Evolutionary conservation across 2,329 filamentous ascomycete genomes (phyloP).

Genomic region (Colletotrichum orchidophilum): DNA sequence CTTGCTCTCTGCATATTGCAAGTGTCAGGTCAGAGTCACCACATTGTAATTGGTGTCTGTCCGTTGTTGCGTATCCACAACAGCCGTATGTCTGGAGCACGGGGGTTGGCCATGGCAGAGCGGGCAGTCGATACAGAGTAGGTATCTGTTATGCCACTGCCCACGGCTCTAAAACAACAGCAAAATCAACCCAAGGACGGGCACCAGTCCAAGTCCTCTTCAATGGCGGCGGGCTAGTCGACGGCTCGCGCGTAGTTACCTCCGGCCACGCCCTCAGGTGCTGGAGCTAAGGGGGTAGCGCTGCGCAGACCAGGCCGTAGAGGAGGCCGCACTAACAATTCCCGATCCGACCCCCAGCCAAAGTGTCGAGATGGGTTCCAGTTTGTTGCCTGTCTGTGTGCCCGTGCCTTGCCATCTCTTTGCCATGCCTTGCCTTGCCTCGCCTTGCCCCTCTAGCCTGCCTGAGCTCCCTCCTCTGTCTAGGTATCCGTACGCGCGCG

Average conservation of each 20-base stretch:
- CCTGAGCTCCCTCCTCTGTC: not conserved
- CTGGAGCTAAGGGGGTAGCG: not conserved
- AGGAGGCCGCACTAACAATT: constrained; percentile 13
- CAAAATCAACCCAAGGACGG: constrained; percentile 17
- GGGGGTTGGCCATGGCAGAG: not conserved
- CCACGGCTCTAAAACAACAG: constrained; percentile 12
- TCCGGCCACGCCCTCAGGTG: not conserved
- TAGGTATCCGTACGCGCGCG: not conserved
- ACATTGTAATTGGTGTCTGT: not conserved
- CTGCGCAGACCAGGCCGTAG: not conserved
- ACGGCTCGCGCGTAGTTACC: not conserved
- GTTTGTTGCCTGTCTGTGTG: not conserved
- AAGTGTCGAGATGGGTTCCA: not conserved
- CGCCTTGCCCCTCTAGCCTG: not conserved
- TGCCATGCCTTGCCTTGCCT: not conserved
- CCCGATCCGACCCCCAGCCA: constrained; percentile 14
- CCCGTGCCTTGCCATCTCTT: not conserved
- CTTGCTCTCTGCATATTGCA: constrained; percentile 3
- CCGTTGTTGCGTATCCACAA: not conserved
- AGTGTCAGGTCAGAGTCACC: not conserved
- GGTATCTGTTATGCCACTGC: not conserved
- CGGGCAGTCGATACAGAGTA: not conserved
- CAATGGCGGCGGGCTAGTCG: constrained; percentile 26
- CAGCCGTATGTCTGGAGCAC: not conserved
- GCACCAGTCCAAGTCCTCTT: constrained; percentile 6